Base-by-base conservation (phyloP, 2,329 filamentous ascomycete species). In the Cadophora malorum region DNA sequence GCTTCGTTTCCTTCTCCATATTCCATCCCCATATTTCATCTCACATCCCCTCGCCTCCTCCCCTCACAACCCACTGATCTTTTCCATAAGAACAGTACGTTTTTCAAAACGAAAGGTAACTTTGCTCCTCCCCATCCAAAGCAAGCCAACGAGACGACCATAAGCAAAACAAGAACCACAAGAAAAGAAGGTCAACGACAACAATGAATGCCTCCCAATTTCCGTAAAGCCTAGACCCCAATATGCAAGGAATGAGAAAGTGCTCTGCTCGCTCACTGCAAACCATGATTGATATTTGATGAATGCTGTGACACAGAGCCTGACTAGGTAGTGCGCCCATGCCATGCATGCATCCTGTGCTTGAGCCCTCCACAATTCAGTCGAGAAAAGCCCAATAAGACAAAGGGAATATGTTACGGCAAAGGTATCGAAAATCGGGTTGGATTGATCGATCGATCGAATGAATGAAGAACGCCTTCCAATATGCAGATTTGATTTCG, bases 401-500 rank as follows among this genome's bases (percentile, higher is more conserved):
- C 50, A 69, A 67, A 69, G 58, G 63, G 65, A 68, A 67, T 66
- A 63, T 62, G 61, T 67, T 65, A 67, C 67, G 60, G 69, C 65
- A 71, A 67, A 71, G 69, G 69, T 73, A 72, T 73, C 68, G 67
- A 66, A 67, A 69, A 60, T 65, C 49, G 55, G 49, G 21, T 67
- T 63, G 65, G 55, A 63, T 50, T 63, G 53, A 56, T 65, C 60
- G 53, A 35, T 55, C 25, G 33, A 55, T 31, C 53, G 33, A 55
- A 56, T 68, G 67, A 69, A 69, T 56, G 33, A 71, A 72, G 41
- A 72, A 73, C 69, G 71, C 72, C 70, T 62, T 66, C 67, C 66
- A 65, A 66, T 69, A 73, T 74, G 72, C 72, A 73, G 67, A 56
- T 69, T 56, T 72, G 64, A 66, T 69, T 67, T 70, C 60, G 63